Percentiles rank a stretch among this genome's conserved stretches.
These are phyloP conservation scores for Cladochytrium replicatum DNA, from an alignment of 192 early-diverging fungal species.

Conservation along the genomic window DNA sequence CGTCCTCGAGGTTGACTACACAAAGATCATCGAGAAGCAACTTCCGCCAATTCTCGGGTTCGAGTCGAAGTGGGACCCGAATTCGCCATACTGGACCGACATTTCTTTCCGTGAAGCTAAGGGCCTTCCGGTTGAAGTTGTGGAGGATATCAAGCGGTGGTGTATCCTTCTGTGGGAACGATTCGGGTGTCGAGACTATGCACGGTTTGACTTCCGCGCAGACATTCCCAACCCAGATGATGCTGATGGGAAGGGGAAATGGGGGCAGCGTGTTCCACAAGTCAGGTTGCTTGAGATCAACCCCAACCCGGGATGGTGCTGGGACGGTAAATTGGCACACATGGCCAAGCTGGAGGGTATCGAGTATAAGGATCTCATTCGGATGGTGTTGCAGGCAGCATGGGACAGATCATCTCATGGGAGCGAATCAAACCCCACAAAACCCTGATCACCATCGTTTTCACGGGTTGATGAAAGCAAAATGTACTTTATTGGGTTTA, in stretches of 20 bases:
- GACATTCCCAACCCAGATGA: neutral
- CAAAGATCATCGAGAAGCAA: constrained; percentile 25
- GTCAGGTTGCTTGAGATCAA: constrained; percentile 49
- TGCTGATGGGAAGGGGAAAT: constrained; percentile 12
- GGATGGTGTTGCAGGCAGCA: constrained; percentile 33
- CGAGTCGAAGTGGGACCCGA: constrained; percentile 52
- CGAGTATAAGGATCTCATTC: constrained; percentile 33
- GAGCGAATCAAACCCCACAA: no score
- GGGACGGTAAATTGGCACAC: constrained; percentile 48
- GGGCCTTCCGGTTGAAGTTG: constrained; percentile 10
- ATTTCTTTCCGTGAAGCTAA: constrained; percentile 30
- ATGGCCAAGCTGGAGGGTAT: constrained; percentile 38
- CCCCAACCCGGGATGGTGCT: constrained; percentile 52
- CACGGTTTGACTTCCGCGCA: constrained; percentile 40
- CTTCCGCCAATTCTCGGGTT: constrained; percentile 47
- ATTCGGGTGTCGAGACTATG: constrained; percentile 45
- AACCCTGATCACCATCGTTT: no score
- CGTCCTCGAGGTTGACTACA: constrained; percentile 42
- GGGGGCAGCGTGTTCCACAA: neutral
- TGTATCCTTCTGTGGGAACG: constrained; percentile 38
- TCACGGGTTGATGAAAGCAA: no score
- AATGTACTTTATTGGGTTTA: no score
- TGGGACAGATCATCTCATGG: no score
- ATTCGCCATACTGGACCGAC: constrained; percentile 41
- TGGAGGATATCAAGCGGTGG: constrained; percentile 9